Conservation (phyloP, 2,329 filamentous ascomycete species). For the Ramularia collo-cygni region DNA sequence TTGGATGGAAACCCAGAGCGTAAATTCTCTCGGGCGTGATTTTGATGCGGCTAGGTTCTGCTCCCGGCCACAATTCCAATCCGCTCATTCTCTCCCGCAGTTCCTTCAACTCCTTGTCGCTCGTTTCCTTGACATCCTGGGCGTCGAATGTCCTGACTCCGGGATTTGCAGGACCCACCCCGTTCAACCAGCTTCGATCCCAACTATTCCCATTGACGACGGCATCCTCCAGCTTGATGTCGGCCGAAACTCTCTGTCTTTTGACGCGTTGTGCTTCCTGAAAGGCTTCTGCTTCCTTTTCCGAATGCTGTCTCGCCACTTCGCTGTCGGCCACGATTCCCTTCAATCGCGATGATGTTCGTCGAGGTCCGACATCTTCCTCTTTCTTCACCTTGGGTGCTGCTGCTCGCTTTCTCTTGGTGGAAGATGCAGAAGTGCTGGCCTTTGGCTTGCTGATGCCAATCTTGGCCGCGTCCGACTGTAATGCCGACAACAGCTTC, state of each 20-base stretch:
- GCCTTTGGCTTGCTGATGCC: constrained; percentile 52
- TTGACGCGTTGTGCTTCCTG: constrained; percentile 55
- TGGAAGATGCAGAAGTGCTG: constrained; percentile 33
- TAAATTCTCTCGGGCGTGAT: constrained; percentile 85
- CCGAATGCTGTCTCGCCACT: constrained; percentile 60
- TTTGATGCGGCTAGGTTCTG: constrained; percentile 80
- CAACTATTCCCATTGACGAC: constrained; percentile 65
- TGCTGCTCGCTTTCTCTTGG: constrained; percentile 34
- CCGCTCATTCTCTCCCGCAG: constrained; percentile 70
- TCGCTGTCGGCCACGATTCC: constrained; percentile 62
- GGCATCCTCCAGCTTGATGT: constrained; percentile 68
- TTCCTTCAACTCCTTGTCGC: constrained; percentile 65
- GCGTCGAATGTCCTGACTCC: constrained; percentile 79
- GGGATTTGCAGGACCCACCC: constrained; percentile 67
- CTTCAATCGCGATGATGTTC: constrained; percentile 55
- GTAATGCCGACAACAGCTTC: constrained; percentile 71
- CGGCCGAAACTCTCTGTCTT: constrained; percentile 56
- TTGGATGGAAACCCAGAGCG: constrained; percentile 81
- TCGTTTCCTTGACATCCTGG: constrained; percentile 74
- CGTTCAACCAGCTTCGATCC: constrained; percentile 58
- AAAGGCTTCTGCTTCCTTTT: constrained; percentile 53
- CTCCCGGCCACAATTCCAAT: constrained; percentile 74
- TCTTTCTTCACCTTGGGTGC: constrained; percentile 51
- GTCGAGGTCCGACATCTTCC: constrained; percentile 47
- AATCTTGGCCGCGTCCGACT: constrained; percentile 58